Evolutionary conservation across 1,139 yeast genomes (phyloP).

Genomic region (Lodderomyces theae): DNA sequence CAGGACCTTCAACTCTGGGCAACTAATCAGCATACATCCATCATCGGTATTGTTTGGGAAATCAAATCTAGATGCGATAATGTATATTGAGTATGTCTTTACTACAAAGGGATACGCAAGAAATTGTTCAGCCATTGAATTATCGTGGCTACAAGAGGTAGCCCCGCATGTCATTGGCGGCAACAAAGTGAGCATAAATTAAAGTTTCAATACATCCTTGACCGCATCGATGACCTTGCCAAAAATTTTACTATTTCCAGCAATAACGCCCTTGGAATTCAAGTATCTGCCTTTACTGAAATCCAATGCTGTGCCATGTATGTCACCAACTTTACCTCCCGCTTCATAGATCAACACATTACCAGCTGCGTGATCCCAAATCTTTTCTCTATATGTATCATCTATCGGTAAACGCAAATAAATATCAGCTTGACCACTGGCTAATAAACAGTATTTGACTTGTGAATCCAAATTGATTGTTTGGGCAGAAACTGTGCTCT

Average conservation of each 20-base stretch:
- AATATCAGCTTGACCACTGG: conserved; percentile 90
- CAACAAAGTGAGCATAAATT: conserved; percentile 24
- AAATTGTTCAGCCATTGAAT: conserved; percentile 76
- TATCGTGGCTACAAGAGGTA: conserved; percentile 82
- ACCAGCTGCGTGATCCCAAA: conserved; percentile 99
- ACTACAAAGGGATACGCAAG: conserved; percentile 94
- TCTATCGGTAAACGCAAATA: conserved; percentile 84
- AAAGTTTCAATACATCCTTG: conserved; percentile 40
- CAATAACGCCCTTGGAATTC: conserved; percentile 85
- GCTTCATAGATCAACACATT: conserved; percentile 81
- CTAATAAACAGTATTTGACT: conserved; percentile 88
- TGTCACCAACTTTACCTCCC: conserved; percentile 89
- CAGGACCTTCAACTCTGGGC: conserved; percentile 79
- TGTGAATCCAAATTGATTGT: conserved; percentile 85
- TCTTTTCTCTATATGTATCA: conserved; percentile 79
- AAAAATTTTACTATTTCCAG: conserved; percentile 69
- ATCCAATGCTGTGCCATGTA: conserved; percentile 68
- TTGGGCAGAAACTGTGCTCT: conserved; percentile 43
- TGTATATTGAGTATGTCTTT: conserved; percentile 92
- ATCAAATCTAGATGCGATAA: conserved; percentile 73
- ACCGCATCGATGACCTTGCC: conserved; percentile 45
- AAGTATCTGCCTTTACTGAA: conserved; percentile 87
- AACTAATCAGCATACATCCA: conserved; percentile 84
- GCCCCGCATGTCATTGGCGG: conserved; percentile 68
- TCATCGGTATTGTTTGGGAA: conserved; percentile 85